Conservation (phyloP, 257 asterid genomes). For the Cruciata laevipes region DNA sequence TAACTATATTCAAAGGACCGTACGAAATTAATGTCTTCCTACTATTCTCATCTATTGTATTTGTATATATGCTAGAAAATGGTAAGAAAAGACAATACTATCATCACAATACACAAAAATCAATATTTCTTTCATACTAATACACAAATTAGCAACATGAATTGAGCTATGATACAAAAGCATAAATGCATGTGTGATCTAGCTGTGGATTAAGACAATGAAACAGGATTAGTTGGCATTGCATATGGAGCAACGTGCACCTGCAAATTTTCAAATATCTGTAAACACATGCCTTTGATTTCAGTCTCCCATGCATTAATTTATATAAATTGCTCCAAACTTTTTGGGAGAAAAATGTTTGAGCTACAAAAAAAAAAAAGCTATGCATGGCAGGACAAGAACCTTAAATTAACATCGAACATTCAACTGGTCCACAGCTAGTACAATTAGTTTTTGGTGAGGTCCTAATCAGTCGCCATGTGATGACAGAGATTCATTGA, state of each 20-base stretch:
- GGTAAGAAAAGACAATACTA: too few relatives aligned
- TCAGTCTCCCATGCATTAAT: background rate
- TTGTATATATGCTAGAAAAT: too few relatives aligned
- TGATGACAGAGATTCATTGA: background rate
- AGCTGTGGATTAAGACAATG: background rate
- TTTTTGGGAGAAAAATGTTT: conserved; percentile 6
- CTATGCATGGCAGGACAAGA: too few relatives aligned
- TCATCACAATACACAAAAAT: too few relatives aligned
- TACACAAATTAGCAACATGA: too few relatives aligned
- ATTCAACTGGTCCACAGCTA: background rate
- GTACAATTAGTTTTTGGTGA: background rate
- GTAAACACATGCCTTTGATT: background rate
- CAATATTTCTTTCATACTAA: too few relatives aligned
- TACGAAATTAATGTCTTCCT: too few relatives aligned
- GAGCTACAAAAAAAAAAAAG: too few relatives aligned
- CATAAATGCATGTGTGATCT: background rate
- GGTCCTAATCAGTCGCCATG: background rate
- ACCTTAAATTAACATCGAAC: conserved; percentile 1
- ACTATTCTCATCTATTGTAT: too few relatives aligned
- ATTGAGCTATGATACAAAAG: too few relatives aligned
- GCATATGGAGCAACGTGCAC: conserved; percentile 1
- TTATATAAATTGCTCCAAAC: conserved; percentile 6
- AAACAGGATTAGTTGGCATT: background rate
- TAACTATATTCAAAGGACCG: too few relatives aligned
- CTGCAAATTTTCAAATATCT: background rate